Evolutionary conservation across 768 basidiomycete species (phyloP).

Genomic region (Trametes cinnabarina): DNA sequence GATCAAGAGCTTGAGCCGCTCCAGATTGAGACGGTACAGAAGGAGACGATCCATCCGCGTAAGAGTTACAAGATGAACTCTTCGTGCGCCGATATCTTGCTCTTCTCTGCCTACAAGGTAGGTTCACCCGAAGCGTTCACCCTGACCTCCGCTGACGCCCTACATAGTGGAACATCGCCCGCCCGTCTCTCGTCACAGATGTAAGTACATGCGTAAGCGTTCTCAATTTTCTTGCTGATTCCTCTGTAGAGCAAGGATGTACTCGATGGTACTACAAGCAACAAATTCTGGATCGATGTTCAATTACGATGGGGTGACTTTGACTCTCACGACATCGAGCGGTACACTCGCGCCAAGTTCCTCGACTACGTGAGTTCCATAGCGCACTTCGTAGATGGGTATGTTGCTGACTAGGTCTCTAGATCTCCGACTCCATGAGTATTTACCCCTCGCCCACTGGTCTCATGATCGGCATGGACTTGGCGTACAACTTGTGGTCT

Average conservation of each 20-base stretch:
- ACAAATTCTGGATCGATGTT: slow-evolving; percentile 98
- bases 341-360: slow-evolving; percentile 98
- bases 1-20: slow-evolving; percentile 98
- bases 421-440: slow-evolving; percentile 96
- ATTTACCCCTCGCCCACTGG: slow-evolving; percentile 99
- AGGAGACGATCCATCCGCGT: slow-evolving; percentile 98
- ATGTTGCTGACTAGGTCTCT: background rate
- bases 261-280: slow-evolving; percentile 95
- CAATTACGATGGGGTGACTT: slow-evolving; percentile 98
- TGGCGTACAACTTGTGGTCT: slow-evolving; percentile 98
- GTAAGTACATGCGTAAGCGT: slow-evolving; percentile 44
- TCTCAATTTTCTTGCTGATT: background rate
- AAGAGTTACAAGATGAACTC: slow-evolving; percentile 99
- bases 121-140: slow-evolving; percentile 13
- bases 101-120: slow-evolving; percentile 92
- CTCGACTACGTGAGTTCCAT: slow-evolving; percentile 78
- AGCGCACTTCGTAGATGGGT: background rate
- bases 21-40: slow-evolving; percentile 98
- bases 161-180: slow-evolving; percentile 89
- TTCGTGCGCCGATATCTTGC: slow-evolving; percentile 95
- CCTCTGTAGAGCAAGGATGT: slow-evolving; percentile 78
- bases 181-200: slow-evolving; percentile 93
- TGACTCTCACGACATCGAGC: slow-evolving; percentile 97
- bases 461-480: slow-evolving; percentile 97
- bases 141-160: background rate